phyloP scores from a whole-genome alignment of 257 asterid species.

The Striga asiatica region DNA sequence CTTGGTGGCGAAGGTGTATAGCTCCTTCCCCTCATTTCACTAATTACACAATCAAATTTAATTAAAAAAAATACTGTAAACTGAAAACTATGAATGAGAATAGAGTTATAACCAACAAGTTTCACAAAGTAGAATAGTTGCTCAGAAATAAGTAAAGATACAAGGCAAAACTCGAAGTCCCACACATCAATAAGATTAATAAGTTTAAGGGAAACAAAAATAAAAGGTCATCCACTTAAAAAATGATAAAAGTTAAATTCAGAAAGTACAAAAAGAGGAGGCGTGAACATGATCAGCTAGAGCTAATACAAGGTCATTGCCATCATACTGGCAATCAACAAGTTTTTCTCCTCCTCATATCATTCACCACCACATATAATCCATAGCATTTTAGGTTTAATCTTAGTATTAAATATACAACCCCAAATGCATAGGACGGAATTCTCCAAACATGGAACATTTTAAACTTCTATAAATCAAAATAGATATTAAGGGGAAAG shows the following conservation, averaged over 20 bases:
- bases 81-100: background rate
- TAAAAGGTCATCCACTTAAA: background rate
- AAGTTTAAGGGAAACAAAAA: too few relatives aligned
- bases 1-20: conserved; percentile 92
- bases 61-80: background rate
- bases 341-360: conserved; percentile 1
- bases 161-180: too few relatives aligned
- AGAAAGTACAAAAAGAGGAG: background rate
- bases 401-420: background rate
- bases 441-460: too few relatives aligned
- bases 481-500: background rate
- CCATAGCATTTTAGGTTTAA: background rate
- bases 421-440: too few relatives aligned
- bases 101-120: background rate
- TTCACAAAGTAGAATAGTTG: background rate
- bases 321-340: conserved; percentile 26
- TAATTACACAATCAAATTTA: background rate
- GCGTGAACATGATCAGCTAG: conserved; percentile 27
- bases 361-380: background rate
- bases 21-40: conserved; percentile 81
- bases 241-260: too few relatives aligned
- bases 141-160: too few relatives aligned
- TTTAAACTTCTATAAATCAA: too few relatives aligned
- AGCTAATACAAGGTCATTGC: conserved; percentile 29
- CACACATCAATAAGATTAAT: too few relatives aligned